These are phyloP conservation scores for Phialophora verrucosa DNA, from an alignment of 2,329 filamentous ascomycete species.

Conservation along the genomic window DNA sequence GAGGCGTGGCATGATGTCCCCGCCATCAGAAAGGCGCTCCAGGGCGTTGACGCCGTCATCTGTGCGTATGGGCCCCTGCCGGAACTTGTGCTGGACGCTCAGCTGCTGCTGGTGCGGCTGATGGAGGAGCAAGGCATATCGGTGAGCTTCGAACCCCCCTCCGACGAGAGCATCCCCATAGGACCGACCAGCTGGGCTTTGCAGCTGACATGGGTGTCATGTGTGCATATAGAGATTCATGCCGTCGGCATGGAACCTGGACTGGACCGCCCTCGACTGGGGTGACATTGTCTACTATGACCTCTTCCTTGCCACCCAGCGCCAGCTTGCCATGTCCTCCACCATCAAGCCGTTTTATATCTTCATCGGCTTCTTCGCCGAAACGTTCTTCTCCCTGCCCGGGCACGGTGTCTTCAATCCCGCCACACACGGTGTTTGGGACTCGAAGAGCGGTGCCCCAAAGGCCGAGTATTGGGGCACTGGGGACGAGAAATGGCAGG, in stretches of 20 bases:
- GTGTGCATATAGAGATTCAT: slow-evolving; percentile 4
- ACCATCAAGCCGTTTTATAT: slow-evolving; percentile 11
- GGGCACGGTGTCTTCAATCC: slow-evolving; percentile 13
- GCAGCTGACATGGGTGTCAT: too few species aligned
- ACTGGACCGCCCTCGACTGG: slow-evolving; percentile 9
- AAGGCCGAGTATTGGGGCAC: slow-evolving; percentile 15
- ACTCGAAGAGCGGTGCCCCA: not conserved
- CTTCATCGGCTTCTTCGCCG: slow-evolving; percentile 13
- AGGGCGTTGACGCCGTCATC: slow-evolving; percentile 11
- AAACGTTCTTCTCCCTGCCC: slow-evolving; percentile 12
- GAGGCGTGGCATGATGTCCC: slow-evolving; percentile 14
- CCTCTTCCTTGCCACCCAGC: slow-evolving; percentile 11
- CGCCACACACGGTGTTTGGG: slow-evolving; percentile 13
- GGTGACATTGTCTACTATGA: slow-evolving; percentile 14
- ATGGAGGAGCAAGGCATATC: slow-evolving; percentile 19
- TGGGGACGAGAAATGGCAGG: slow-evolving; percentile 16
- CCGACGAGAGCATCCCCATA: not conserved
- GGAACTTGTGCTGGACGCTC: slow-evolving; percentile 12
- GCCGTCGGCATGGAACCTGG: slow-evolving; percentile 10
- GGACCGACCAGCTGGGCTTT: too few species aligned
- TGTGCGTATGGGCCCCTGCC: slow-evolving; percentile 14
- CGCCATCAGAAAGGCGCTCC: slow-evolving; percentile 8
- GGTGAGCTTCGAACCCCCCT: not conserved
- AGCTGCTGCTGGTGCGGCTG: slow-evolving; percentile 11
- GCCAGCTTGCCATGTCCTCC: slow-evolving; percentile 15